Base-by-base conservation (phyloP, 1,139 yeast genomes). In the Kodamaea sp. region DNA sequence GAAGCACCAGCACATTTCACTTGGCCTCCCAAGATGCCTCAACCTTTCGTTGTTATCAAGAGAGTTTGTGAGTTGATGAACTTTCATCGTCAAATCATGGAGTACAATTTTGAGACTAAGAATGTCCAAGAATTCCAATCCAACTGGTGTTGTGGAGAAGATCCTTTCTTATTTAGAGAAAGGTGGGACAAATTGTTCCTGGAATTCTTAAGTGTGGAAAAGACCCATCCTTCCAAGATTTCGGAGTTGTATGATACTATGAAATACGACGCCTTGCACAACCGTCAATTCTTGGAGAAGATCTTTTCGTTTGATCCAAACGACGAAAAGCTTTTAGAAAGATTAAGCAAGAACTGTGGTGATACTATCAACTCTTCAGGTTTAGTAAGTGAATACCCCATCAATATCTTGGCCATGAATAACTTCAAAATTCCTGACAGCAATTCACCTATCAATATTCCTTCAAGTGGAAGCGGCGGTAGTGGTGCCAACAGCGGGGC, bases 1-100 rank as follows among this genome's bases (percentile, higher is more conserved):
- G 96, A 89, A 51, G 97, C 97, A 0, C 98, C 98, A n/a, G 89
- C 95, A 1, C 97, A 92, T 55, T 94, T 94, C 60, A 87, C 98
- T 0, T 94, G 99, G 99, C 98, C 99, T 2, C 88, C 94, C 11
- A 88, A 89, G 53, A 89, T 92, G 85, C 98, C 98, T 0, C 95
- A 92, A 56, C 99, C 99, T 1, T 90, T 88, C 59, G 78, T 83
- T 32, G 98, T 94, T 8, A 84, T 94, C 49, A 85, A 87, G 52
- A 72, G 97, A 43, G 98, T 94, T 21, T 96, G 95, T 31, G 96
- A 89, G 53, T 72, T 94, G 51, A 92, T 94, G 98, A 88, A 83
- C 58, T 90, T 85, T 59, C 97, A 92, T 55, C 82, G 81, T 35
- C 77, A 76, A 48, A 80, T 94, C 30, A 81, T 94, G 92, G 83